Evolutionary conservation across 2,329 filamentous ascomycete genomes (phyloP).

Genomic region (Phialophora macrospora): DNA sequence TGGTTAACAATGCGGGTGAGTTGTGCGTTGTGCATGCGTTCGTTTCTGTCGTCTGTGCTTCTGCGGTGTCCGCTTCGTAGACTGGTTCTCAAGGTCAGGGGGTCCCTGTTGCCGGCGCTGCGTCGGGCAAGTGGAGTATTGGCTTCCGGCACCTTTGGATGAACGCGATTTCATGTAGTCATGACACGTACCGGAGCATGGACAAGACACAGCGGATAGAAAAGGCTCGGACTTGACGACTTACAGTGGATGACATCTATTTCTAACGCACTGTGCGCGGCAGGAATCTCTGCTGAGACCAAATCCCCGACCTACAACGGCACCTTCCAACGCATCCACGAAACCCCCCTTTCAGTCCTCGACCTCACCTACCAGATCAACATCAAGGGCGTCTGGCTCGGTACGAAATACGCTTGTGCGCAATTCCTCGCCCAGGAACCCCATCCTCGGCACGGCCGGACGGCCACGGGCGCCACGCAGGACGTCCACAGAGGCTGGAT

Average conservation of each 20-base stretch:
- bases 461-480: slow-evolving; percentile 12
- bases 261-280: slow-evolving; percentile 8
- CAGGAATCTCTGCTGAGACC: slow-evolving; percentile 29
- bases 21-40: slow-evolving; percentile 23
- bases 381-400: slow-evolving; percentile 48
- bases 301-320: slow-evolving; percentile 3
- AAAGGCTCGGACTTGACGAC: neutral
- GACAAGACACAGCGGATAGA: too few relatives aligned
- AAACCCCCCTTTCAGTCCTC: slow-evolving; percentile 20
- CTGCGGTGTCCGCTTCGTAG: slow-evolving; percentile 8
- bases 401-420: slow-evolving; percentile 44
- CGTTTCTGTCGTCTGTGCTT: slow-evolving; percentile 19
- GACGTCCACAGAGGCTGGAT: slow-evolving; percentile 52
- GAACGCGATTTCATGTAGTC: too few relatives aligned
- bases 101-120: too few relatives aligned
- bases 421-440: slow-evolving; percentile 37
- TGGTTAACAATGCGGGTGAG: slow-evolving; percentile 42
- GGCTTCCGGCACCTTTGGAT: too few relatives aligned
- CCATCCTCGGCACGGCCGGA: slow-evolving; percentile 15
- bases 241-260: too few relatives aligned
- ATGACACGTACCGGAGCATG: too few relatives aligned
- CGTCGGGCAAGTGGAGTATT: too few relatives aligned
- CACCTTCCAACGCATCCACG: slow-evolving; percentile 22
- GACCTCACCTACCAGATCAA: slow-evolving; percentile 44
- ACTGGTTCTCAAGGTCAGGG: too few relatives aligned